A percentile compares a stretch with the other conserved stretches of the same genome.
Evolutionary conservation across 306 rosid species (phyloP).

Genomic region (Abrus pulchellus): DNA sequence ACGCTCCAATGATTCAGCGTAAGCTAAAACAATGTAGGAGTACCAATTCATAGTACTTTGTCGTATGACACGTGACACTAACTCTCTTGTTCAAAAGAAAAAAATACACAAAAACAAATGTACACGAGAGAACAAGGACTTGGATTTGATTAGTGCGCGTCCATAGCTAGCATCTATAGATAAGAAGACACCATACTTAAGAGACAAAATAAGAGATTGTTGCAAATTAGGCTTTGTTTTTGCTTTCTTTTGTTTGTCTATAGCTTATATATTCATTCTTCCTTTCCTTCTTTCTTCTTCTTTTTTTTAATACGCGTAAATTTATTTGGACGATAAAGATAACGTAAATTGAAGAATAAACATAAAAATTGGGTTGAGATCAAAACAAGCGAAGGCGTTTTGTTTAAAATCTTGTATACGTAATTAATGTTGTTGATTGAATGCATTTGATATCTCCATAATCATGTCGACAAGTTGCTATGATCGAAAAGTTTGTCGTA

Average conservation of each 20-base stretch:
- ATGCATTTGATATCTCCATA: not conserved
- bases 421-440: not conserved
- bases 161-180: not conserved
- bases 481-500: not conserved
- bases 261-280: not conserved
- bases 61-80: constrained; percentile 20
- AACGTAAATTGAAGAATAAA: not conserved
- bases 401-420: not conserved
- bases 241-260: not conserved
- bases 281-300: not conserved
- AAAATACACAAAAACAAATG: constrained; percentile 12
- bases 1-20: constrained; percentile 45
- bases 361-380: constrained; percentile 21
- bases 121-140: not conserved
- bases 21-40: constrained; percentile 19
- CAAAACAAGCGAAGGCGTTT: constrained; percentile 1
- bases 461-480: not conserved
- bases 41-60: constrained; percentile 26
- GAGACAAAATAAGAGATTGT: constrained; percentile 39
- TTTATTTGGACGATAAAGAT: constrained; percentile 5
- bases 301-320: not conserved
- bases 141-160: not conserved
- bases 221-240: not conserved
- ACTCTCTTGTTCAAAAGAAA: not conserved
- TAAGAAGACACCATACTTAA: not conserved